Evolutionary conservation across 2,329 filamentous ascomycete genomes (phyloP), one percentile per base, ranked within the genome.

Genomic region (Aspergillus sclerotialis): DNA sequence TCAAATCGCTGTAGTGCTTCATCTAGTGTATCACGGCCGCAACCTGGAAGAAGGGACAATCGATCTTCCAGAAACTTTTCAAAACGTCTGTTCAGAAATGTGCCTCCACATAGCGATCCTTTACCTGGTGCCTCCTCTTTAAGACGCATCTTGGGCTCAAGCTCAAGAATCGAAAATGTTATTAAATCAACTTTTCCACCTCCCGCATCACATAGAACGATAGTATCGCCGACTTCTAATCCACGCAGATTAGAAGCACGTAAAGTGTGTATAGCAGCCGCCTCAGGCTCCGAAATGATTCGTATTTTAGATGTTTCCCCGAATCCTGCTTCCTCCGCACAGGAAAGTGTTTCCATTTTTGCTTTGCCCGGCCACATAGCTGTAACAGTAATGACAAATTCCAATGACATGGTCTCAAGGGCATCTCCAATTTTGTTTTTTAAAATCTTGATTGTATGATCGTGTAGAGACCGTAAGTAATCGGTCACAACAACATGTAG

Each of bases 111-210:
- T 3, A 50, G 38, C 6, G 35, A 32, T 0, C 50, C 56, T 13
- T 30, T 38, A 1, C 52, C 52, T 2, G 46, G 35, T 2, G 49
- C 50, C 3, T 47, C 37, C 30, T 58, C 53, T 9, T 46, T 43
- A 0, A 58, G 30, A 13, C 48, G 26, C 6, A 54, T 16, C 9
- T 27, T 40, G 3, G 56, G 57, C 5, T 39, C 19, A 4, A 58
- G 30, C 7, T 39, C 31, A 3, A 37, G 14, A 11, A 60, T 51
- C 0, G 39, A 37, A 32, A 57, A 60, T 0, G 52, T 49, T 2
- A 57, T 57, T 13, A 57, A 36, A 36, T 59, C 55, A 4, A 55
- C 53, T 0, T 49, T 57, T 1, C 50, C 52, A 14, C 49, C 53
- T 1, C 52, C 47, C 0, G 49, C 52, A 30, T 56, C 54, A 16